phyloP scores from a whole-genome alignment of 75 land plant species.

The Pinus taeda region DNA sequence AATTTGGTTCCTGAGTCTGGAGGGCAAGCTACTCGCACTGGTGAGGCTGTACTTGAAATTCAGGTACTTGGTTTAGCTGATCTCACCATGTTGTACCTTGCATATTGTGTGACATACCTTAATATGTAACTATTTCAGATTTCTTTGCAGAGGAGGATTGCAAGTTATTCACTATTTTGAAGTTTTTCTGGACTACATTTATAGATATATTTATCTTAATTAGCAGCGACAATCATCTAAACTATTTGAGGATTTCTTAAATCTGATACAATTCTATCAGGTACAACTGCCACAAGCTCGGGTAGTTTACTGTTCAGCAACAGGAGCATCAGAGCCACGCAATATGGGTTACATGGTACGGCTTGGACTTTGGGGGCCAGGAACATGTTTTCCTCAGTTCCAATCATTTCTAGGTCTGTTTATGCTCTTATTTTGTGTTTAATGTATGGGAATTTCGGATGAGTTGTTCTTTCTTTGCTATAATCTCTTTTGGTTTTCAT shows the following conservation, averaged over 20 bases:
- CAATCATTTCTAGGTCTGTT: conserved; percentile 70
- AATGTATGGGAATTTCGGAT: neutral
- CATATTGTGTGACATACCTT: neutral
- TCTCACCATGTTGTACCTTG: neutral
- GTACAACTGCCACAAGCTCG: conserved; percentile 81
- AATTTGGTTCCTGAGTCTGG: conserved; percentile 94
- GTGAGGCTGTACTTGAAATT: conserved; percentile 93
- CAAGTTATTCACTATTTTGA: neutral
- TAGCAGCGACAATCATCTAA: neutral
- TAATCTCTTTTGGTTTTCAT: neutral
- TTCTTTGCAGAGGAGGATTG: neutral
- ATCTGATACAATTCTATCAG: conserved; percentile 23
- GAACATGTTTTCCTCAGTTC: conserved; percentile 80
- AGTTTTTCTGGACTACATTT: neutral
- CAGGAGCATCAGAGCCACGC: conserved; percentile 98
- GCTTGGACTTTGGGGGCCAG: conserved; percentile 95
- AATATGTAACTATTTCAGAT: neutral
- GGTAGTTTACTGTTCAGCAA: conserved; percentile 95
- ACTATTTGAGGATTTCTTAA: neutral
- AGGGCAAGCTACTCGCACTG: conserved; percentile 88
- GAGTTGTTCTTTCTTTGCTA: neutral
- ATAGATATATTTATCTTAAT: neutral
- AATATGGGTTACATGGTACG: conserved; percentile 98
- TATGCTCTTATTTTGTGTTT: neutral
- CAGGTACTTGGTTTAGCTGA: conserved; percentile 49